Evolutionary conservation across 208 protist genomes (phyloP).

Genomic region (Naegleria gruberi): DNA sequence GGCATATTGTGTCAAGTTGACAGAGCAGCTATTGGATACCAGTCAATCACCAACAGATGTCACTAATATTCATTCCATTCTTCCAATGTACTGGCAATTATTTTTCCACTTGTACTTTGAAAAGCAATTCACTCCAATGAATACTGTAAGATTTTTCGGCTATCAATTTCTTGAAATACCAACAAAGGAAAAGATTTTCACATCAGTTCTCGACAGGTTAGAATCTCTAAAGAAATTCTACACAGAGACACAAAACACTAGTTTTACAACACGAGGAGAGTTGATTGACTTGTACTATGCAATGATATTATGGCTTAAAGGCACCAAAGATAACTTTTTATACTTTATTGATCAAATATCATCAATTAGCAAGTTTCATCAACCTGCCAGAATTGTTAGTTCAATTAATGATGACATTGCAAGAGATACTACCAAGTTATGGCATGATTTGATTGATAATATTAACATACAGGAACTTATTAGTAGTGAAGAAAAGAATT

Average conservation of each 20-base stretch:
- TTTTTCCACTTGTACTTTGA: neutral
- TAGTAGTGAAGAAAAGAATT: neutral
- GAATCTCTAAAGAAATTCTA: neutral
- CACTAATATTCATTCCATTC: neutral
- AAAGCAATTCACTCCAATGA: neutral
- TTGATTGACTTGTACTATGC: neutral
- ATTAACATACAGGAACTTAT: neutral
- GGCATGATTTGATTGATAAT: neutral
- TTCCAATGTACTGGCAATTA: neutral
- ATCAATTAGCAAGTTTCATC: too few species aligned
- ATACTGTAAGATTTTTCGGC: neutral
- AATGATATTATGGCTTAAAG: neutral
- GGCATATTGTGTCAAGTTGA: neutral
- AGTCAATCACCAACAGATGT: neutral
- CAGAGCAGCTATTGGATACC: neutral
- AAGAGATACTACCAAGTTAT: neutral
- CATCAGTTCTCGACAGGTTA: neutral
- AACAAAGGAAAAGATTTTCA: neutral
- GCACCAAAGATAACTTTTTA: neutral
- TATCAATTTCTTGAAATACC: neutral
- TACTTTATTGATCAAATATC: too few species aligned
- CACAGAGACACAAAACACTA: neutral
- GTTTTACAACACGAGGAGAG: too few species aligned
- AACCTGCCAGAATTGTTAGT: neutral
- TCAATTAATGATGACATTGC: neutral